Base-by-base conservation (phyloP, 805 yeast genomes). In the Saturnispora mendoncae region DNA sequence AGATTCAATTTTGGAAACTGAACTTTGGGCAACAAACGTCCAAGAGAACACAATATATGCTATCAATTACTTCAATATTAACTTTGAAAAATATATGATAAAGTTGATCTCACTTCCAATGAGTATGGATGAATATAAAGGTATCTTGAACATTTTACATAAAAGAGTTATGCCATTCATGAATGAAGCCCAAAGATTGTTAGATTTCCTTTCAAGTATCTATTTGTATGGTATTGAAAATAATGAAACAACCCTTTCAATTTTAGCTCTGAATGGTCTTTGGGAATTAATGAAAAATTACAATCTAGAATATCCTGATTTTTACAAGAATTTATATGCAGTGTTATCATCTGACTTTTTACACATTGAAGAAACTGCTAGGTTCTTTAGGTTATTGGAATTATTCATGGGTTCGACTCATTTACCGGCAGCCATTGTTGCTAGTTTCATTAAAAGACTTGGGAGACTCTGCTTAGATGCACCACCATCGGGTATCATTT, bases 121-220 rank as follows among this genome's bases (percentile, higher is more conserved):
- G 21, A 28, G 37, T 10, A 41, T 56, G 3, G 60, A 56, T 2
- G 94, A 85, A 56, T 80, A 82, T 59, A 85, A 84, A 58, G 65
- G 80, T 2, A 68, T 80, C 4, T 65, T 90, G 43, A 62, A 76
- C 4, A 70, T 87, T 2, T 57, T 92, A 51, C 97, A 92, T 60
- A 86, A 85, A 56, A 67, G 94, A 46, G 71, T 92, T 32, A 80
- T 90, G 28, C 96, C 97, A 29, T 74, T 71, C 54, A 73, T 86
- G 70, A 70, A 74, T 34, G 79, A 78, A 49, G 95, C 97, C 6
- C 82, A 84, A 33, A 69, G 74, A 46, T 64, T 92, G 35, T 88
- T 92, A 96, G 98, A 90, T 64, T 92, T 90, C 57, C 67, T 90
- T 45, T 86, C 96, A 1, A 94, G 84, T 46, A 80, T 94, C 3